Conservation (phyloP, 768 basidiomycete genomes). For the Asterophora lycoperdoides region DNA sequence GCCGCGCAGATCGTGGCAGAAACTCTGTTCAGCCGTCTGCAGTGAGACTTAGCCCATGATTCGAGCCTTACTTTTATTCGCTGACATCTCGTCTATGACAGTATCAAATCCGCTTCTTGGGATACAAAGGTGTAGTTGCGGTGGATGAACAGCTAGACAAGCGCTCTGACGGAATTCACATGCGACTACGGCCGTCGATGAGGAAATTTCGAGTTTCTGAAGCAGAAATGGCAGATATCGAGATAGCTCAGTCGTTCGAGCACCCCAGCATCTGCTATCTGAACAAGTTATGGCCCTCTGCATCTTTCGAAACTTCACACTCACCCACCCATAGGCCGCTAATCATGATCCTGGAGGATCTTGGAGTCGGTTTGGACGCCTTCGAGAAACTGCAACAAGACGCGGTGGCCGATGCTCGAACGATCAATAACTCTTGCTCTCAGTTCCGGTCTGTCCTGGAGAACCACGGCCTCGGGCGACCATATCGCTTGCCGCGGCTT, state of each 20-base stretch:
- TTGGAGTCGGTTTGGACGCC: slow-evolving; percentile 52
- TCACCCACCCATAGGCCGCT: slow-evolving; percentile 47
- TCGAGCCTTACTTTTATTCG: neutral
- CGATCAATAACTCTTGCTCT: slow-evolving; percentile 53
- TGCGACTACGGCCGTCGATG: slow-evolving; percentile 73
- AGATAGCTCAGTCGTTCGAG: slow-evolving; percentile 65
- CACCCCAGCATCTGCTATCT: slow-evolving; percentile 60
- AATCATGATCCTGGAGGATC: slow-evolving; percentile 76
- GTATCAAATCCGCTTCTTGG: slow-evolving; percentile 81
- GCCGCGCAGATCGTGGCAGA: slow-evolving; percentile 30
- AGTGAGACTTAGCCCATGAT: slow-evolving; percentile 41
- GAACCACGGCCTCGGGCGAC: slow-evolving; percentile 38
- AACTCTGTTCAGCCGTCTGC: slow-evolving; percentile 50
- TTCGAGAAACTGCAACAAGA: slow-evolving; percentile 61
- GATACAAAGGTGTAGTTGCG: slow-evolving; percentile 77
- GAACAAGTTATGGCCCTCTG: slow-evolving; percentile 52
- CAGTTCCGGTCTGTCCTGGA: slow-evolving; percentile 48
- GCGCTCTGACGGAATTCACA: slow-evolving; percentile 45
- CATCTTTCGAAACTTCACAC: neutral
- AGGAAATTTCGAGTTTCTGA: slow-evolving; percentile 61
- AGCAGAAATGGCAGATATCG: slow-evolving; percentile 55
- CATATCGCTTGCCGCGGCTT: slow-evolving; percentile 48
- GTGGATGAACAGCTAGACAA: slow-evolving; percentile 55
- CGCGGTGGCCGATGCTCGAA: slow-evolving; percentile 53
- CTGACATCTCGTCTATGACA: slow-evolving; percentile 22